phyloP scores from a whole-genome alignment of 305 asterid genomes.

The Stenogyne calaminthoides region DNA sequence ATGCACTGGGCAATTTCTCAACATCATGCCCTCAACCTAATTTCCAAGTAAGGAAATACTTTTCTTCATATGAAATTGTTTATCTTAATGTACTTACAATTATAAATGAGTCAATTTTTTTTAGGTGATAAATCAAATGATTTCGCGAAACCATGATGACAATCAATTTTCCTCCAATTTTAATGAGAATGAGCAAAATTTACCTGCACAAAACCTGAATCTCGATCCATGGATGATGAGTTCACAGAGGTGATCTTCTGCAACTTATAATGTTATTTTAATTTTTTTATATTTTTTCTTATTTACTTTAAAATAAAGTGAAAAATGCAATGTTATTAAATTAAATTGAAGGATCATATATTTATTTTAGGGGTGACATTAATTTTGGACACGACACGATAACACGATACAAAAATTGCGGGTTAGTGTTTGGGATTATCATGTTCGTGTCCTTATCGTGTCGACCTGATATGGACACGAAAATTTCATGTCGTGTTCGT shows the following conservation, averaged over 20 bases:
- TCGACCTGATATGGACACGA: no score
- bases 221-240: slow-evolving; percentile 40
- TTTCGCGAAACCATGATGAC: slow-evolving; percentile 32
- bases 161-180: slow-evolving; percentile 20
- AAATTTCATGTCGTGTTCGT: no score
- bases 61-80: background rate
- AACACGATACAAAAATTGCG: no score
- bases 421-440: no score
- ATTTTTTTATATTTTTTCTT: no score
- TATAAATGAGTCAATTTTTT: background rate
- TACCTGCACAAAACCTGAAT: slow-evolving; percentile 23
- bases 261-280: background rate
- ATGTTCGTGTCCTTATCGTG: no score
- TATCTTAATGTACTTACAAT: slow-evolving; percentile 2
- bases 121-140: slow-evolving; percentile 13
- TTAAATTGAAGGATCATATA: background rate
- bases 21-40: slow-evolving; percentile 18
- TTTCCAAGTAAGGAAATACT: slow-evolving; percentile 28
- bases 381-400: no score
- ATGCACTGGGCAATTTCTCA: slow-evolving; percentile 23
- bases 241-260: slow-evolving; percentile 34
- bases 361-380: no score
- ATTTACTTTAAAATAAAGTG: background rate
- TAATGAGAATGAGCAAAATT: slow-evolving; percentile 23
- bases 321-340: background rate